Conservation (phyloP, 495 filamentous ascomycete genomes). For the Talaromyces nanjingensis region DNA sequence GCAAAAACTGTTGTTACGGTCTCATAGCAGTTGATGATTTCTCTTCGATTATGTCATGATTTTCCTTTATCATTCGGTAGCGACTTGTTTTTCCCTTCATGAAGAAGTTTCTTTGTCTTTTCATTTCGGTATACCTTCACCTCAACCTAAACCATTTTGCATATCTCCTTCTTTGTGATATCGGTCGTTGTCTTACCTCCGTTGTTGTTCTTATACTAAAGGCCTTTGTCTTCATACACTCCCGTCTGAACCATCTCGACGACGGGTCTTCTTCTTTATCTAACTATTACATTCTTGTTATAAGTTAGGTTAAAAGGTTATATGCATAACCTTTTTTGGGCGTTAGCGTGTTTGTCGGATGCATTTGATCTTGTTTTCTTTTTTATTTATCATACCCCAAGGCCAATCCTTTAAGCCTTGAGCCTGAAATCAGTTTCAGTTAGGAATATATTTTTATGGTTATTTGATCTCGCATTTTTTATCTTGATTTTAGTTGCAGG, state of each 20-base stretch:
- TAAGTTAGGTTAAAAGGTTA: neutral
- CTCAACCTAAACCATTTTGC: neutral
- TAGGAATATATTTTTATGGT: neutral
- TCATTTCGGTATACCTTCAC: neutral
- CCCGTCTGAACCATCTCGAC: neutral
- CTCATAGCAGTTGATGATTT: constrained; percentile 8
- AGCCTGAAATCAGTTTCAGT: neutral
- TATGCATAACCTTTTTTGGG: neutral
- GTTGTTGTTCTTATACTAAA: too few species aligned
- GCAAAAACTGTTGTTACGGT: constrained; percentile 11
- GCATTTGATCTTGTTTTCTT: neutral
- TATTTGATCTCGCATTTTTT: neutral
- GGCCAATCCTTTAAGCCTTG: neutral
- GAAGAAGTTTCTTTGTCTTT: neutral
- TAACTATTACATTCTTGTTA: neutral
- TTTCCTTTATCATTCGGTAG: neutral
- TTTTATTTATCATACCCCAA: neutral
- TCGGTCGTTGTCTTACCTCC: neutral
- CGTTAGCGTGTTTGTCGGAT: neutral
- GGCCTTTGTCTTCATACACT: neutral
- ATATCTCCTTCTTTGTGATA: neutral
- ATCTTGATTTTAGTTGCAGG: neutral
- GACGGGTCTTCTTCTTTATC: neutral
- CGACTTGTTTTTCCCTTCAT: neutral
- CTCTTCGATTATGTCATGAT: neutral